phyloP scores from a whole-genome alignment of 2,329 filamentous ascomycete genomes.

The Cladophialophora exuberans region DNA sequence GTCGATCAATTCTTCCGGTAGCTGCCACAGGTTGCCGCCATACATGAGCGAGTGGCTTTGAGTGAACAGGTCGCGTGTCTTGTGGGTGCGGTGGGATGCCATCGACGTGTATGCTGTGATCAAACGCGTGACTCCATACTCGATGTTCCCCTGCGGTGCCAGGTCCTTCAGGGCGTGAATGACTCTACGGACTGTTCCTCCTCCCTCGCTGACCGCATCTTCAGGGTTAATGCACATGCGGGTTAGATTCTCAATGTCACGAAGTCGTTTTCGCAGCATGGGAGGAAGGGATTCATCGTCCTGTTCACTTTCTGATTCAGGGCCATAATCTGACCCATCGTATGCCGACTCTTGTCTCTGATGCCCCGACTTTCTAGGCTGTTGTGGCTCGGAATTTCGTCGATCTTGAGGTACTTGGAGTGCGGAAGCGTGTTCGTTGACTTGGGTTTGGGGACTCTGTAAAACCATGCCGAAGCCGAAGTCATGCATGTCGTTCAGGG shows the following conservation, averaged over 20 bases:
- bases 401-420: conserved; percentile 40
- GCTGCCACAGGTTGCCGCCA: conserved; percentile 42
- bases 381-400: conserved; percentile 44
- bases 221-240: conserved; percentile 41
- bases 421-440: conserved; percentile 16
- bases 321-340: conserved; percentile 62
- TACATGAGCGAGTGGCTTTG: conserved; percentile 61
- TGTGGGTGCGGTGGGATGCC: conserved; percentile 62
- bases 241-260: conserved; percentile 59
- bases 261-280: conserved; percentile 58
- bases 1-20: conserved; percentile 59
- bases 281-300: conserved; percentile 54
- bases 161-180: conserved; percentile 57
- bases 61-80: conserved; percentile 63
- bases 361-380: conserved; percentile 41
- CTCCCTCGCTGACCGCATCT: conserved; percentile 48
- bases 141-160: conserved; percentile 58
- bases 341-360: conserved; percentile 52
- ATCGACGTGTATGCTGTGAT: conserved; percentile 63
- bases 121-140: conserved; percentile 59
- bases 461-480: conserved; percentile 28
- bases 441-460: conserved; percentile 29
- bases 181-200: conserved; percentile 57
- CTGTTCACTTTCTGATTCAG: conserved; percentile 58
- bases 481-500: conserved; percentile 30